phyloP scores from a whole-genome alignment of 2,329 filamentous ascomycete species.

The Aspergillus pseudoterreus region DNA sequence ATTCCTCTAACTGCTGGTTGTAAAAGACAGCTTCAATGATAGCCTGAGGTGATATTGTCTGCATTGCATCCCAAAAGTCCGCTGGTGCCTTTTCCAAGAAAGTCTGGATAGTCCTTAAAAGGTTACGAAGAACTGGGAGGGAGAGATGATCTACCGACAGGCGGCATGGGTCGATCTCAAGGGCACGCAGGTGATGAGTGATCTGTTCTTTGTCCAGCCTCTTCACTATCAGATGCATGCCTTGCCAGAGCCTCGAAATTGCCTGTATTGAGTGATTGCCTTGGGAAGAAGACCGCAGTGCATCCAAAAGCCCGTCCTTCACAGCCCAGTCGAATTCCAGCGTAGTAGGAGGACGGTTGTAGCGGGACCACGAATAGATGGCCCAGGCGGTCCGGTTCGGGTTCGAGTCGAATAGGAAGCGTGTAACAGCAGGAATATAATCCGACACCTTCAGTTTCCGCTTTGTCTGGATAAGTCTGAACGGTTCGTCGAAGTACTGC shows the following conservation, averaged over 20 bases:
- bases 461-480: conserved; percentile 73
- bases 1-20: conserved; percentile 62
- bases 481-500: conserved; percentile 74
- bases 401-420: conserved; percentile 77
- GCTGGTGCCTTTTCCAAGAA: conserved; percentile 72
- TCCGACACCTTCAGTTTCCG: conserved; percentile 72
- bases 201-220: conserved; percentile 71
- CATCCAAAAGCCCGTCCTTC: conserved; percentile 65
- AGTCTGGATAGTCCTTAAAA: conserved; percentile 66
- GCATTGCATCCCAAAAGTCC: conserved; percentile 86
- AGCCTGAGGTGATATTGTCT: conserved; percentile 71
- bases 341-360: conserved; percentile 60
- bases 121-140: conserved; percentile 59
- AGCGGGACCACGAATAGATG: conserved; percentile 62
- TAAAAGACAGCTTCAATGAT: conserved; percentile 81
- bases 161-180: conserved; percentile 67
- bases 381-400: conserved; percentile 64
- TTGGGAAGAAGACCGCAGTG: conserved; percentile 60
- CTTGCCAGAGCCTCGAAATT: conserved; percentile 75
- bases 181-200: conserved; percentile 69
- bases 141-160: conserved; percentile 65
- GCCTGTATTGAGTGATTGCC: conserved; percentile 49
- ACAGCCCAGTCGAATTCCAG: conserved; percentile 87
- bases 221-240: conserved; percentile 68
- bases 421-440: conserved; percentile 76